Base-by-base conservation (phyloP, 2,329 filamentous ascomycete genomes). In the Neonectria coccinea region DNA sequence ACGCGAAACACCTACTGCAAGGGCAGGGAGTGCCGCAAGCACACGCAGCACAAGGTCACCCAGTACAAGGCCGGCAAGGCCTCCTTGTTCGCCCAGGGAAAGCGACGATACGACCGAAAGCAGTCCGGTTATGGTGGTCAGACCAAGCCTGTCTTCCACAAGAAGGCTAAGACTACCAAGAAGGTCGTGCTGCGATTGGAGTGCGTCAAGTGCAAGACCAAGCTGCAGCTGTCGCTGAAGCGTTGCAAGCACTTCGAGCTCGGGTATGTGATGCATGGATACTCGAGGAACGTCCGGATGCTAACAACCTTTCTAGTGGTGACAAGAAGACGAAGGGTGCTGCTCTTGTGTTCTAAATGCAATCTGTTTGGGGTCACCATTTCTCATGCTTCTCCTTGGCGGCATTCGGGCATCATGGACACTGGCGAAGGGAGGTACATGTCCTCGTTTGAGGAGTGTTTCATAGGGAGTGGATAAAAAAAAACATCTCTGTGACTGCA, bases 271-370 rank as follows among this genome's bases (percentile, higher is more conserved):
- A 64, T 58, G 16, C 29, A 42, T 33, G 50, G 25, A 11, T 25
- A 67, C 47, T 45, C 8, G 2, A 6, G 6, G 18, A 4, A 4
- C 5, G 29, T 31, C 7, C 10, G n/a, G 20, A 74, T 78, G 71
- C 83, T 87, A 80, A 87, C 78, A 54, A 62, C 65, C 67, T 70
- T 62, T 75, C 78, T 77, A 97, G 96, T 91, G 96, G 96, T 90
- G 96, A 99, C 92, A 99, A 99, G 94, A 99, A 99, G 93, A 99
- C 96, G 79, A 99, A 99, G 94, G 96, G 96, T 92, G 96, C 96
- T 79, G 96, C 96, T 85, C 91, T 99, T 81, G 96, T 99, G 80
- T 99, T 99, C 90, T 99, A 97, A 91, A 86, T 88, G 84, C 81
- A 79, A 84, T 84, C 79, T 78, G 75, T 75, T 77, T 79, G 74